Base-by-base conservation (phyloP, 768 basidiomycete genomes). In the Chiua virens region DNA sequence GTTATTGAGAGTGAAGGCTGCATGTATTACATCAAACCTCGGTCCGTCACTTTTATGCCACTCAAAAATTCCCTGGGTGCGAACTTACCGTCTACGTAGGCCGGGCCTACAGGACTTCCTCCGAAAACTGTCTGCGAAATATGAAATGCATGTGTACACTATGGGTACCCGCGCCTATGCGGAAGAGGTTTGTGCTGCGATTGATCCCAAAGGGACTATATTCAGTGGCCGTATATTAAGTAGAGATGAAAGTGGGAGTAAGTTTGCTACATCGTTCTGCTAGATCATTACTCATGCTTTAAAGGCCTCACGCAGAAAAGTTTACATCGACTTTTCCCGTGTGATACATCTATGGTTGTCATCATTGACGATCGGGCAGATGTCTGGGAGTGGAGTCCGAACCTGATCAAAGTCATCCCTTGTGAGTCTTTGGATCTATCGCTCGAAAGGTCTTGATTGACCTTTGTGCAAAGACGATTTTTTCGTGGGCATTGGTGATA, bases 91-190 rank as follows among this genome's bases (percentile, higher is more conserved):
- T 36, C 37, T 42, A 15, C 37, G 32, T 34, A 86, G 94, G 58
- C 94, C 94, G 8, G 91, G 92, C n/a, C 81, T 93, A 73, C 72
- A 77, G 49, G 78, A 82, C 42, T 98, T 99, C 69, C 76, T 99
- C 46, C 72, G 74, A 53, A 75, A 77, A 40, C 80, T 88, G 57
- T 79, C 89, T 32, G 73, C 75, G 44, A 85, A 89, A 63, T 99
- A 96, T 70, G 95, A 98, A 73, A 93, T 98, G 93, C 97, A 98
- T 68, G 95, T 99, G 42, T 99, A 99, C 71, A 99, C 96, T 21
- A 98, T 98, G 95, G 97, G 97, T 48, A 98, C 96, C 22, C 85
- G 97, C 40, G 87, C 92, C 40, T 99, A 98, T 70, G 97, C 97
- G 34, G 90, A 94, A 69, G 82, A 93, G 68, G 96, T 98, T 18